Evolutionary conservation across 805 yeast genomes (phyloP).

Genomic region (Candida ficus): DNA sequence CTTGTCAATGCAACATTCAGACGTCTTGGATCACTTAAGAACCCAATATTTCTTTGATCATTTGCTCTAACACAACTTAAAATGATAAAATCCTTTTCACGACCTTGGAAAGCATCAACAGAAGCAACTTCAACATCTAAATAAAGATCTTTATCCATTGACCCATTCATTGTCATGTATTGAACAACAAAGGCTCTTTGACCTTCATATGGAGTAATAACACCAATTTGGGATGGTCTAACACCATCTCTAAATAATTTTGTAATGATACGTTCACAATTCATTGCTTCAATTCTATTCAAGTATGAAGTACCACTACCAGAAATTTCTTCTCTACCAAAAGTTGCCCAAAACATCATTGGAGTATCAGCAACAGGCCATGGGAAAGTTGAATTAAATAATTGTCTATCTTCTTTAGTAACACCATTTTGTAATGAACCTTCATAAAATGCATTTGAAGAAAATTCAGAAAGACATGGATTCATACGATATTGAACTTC

Average conservation of each 20-base stretch:
- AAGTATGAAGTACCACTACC: slow-evolving; percentile 75
- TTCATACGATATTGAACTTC: slow-evolving; percentile 96
- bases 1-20: slow-evolving; percentile 86
- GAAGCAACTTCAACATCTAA: slow-evolving; percentile 80
- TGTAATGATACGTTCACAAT: slow-evolving; percentile 74
- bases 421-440: slow-evolving; percentile 92
- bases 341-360: slow-evolving; percentile 94
- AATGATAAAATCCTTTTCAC: slow-evolving; percentile 79
- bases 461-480: slow-evolving; percentile 80
- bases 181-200: slow-evolving; percentile 79
- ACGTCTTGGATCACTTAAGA: slow-evolving; percentile 79
- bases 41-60: slow-evolving; percentile 69
- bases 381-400: slow-evolving; percentile 61
- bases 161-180: slow-evolving; percentile 69
- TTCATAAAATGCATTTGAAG: slow-evolving; percentile 89
- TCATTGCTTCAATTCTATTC: slow-evolving; percentile 86
- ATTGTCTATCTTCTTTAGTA: slow-evolving; percentile 62
- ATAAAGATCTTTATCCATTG: slow-evolving; percentile 60
- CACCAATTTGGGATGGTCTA: slow-evolving; percentile 78
- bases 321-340: slow-evolving; percentile 85
- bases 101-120: slow-evolving; percentile 93
- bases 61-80: slow-evolving; percentile 82
- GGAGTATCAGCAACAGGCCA: slow-evolving; percentile 85
- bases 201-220: slow-evolving; percentile 92
- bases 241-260: slow-evolving; percentile 73